Percentiles rank a stretch among this genome's conserved stretches.
phyloP scores from a whole-genome alignment of 2,329 filamentous ascomycete species.

The Trichophyton verrucosum region DNA sequence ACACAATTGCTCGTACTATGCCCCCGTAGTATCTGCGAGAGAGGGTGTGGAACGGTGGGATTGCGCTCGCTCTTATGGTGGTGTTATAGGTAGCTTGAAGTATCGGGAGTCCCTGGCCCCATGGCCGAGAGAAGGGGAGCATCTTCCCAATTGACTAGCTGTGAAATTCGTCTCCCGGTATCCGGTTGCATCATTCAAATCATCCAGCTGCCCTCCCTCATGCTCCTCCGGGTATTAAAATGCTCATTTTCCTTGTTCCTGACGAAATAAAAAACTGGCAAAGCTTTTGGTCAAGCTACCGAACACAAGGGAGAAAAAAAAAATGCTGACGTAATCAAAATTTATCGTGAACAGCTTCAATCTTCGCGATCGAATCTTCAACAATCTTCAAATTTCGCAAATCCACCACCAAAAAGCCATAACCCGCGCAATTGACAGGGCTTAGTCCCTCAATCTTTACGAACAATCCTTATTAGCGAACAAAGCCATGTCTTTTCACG shows the following conservation, averaged over 20 bases:
- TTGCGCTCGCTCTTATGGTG: not conserved
- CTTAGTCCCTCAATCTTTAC: not conserved
- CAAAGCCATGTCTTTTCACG: slow-evolving; percentile 25
- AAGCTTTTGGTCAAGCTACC: not conserved
- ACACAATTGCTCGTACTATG: slow-evolving; percentile 13
- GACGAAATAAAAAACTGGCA: not conserved
- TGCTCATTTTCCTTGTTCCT: not conserved
- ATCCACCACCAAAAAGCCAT: not conserved
- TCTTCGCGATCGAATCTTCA: not conserved
- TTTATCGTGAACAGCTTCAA: not conserved
- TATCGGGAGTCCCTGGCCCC: not conserved
- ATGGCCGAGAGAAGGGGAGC: slow-evolving; percentile 6
- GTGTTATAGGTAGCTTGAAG: slow-evolving; percentile 2
- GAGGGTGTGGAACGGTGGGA: not conserved
- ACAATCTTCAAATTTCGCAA: not conserved
- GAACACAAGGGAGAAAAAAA: not conserved
- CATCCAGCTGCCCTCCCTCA: not conserved
- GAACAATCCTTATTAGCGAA: not conserved
- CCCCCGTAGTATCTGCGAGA: slow-evolving; percentile 10
- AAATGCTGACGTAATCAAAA: slow-evolving; percentile 1
- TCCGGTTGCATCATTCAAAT: slow-evolving; percentile 1
- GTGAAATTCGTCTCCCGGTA: not conserved
- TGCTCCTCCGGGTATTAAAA: not conserved
- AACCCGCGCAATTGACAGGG: not conserved
- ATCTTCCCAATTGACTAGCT: slow-evolving; percentile 10